These are phyloP conservation scores for Zoysia japonica DNA, from an alignment of 176 grass and related monocot species.

Conservation along the genomic window DNA sequence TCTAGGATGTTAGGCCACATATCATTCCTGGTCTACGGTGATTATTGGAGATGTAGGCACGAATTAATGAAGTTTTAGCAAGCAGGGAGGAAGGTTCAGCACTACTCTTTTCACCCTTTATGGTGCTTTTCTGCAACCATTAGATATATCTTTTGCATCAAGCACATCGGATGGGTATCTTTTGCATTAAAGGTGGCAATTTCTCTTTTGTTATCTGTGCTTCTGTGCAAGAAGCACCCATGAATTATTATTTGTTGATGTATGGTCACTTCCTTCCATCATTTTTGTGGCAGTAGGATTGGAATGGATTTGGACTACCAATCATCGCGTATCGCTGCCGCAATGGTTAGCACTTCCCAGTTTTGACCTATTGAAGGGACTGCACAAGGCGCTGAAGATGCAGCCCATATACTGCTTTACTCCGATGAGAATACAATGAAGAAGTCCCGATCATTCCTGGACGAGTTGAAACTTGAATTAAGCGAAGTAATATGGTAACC, in stretches of 20 bases:
- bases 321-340: neutral
- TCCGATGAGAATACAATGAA: neutral
- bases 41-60: neutral
- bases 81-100: neutral
- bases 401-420: neutral
- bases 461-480: neutral
- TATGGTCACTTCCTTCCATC: neutral
- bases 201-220: neutral
- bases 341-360: neutral
- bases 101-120: neutral
- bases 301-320: neutral
- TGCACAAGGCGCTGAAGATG: neutral
- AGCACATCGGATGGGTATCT: neutral
- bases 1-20: neutral
- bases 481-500: neutral
- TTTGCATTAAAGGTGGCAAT: neutral
- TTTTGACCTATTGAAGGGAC: neutral
- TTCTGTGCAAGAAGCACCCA: neutral
- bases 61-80: neutral
- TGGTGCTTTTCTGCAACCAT: neutral
- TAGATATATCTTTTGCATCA: neutral
- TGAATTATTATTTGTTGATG: neutral
- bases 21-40: neutral
- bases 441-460: neutral
- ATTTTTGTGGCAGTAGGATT: neutral